phyloP scores from a whole-genome alignment of 441 rosid species.

The Eutrema salsugineum region DNA sequence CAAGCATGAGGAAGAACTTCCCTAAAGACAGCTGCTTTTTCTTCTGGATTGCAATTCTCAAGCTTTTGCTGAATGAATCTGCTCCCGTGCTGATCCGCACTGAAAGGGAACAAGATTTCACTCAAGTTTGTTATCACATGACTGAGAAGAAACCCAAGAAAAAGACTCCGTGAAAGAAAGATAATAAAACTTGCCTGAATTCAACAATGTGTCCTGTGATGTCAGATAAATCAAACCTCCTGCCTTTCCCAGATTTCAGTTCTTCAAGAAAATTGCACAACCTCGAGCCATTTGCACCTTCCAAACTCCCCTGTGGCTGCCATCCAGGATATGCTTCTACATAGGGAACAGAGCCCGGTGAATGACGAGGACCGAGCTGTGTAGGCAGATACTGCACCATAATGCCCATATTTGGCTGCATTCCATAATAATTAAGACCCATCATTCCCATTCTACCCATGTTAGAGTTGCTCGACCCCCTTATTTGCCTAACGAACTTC shows the following conservation, averaged over 20 bases:
- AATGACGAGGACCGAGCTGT: constrained; percentile 42
- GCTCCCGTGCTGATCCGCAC: constrained; percentile 83
- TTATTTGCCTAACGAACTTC: constrained; percentile 31
- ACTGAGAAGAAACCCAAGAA: background rate
- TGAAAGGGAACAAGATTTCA: constrained; percentile 32
- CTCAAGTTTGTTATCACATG: constrained; percentile 20
- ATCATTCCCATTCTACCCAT: constrained; percentile 33
- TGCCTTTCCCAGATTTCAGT: constrained; percentile 63
- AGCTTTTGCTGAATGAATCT: constrained; percentile 80
- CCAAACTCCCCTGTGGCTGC: constrained; percentile 46
- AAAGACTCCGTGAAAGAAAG: background rate
- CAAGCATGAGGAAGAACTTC: constrained; percentile 69
- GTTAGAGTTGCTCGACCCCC: constrained; percentile 33
- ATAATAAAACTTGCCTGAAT: constrained; percentile 52
- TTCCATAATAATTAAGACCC: constrained; percentile 35
- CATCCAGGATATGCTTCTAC: constrained; percentile 45
- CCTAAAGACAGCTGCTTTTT: constrained; percentile 56
- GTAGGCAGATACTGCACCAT: constrained; percentile 48
- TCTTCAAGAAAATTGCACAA: constrained; percentile 66
- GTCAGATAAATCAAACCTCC: constrained; percentile 65
- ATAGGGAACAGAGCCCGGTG: constrained; percentile 36
- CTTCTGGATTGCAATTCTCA: constrained; percentile 54
- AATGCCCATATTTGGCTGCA: constrained; percentile 42
- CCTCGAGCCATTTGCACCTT: constrained; percentile 38
- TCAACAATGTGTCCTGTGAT: constrained; percentile 69